Base-by-base conservation (phyloP, 768 basidiomycete genomes). In the Lactarius hatsudake region DNA sequence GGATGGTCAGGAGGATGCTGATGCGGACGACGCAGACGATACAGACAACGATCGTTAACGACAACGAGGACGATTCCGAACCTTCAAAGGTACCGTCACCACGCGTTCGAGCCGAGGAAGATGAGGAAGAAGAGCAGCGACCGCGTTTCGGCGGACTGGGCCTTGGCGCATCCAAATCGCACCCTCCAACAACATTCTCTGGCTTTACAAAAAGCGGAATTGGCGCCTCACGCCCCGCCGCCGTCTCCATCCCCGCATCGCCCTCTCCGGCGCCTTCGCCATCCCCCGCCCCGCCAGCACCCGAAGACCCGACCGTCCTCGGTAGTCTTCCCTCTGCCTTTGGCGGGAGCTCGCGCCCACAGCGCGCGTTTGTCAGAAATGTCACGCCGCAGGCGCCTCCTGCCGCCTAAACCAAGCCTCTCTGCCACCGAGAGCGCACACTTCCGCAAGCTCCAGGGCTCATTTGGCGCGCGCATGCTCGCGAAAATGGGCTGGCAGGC, bases 401-500 rank as follows among this genome's bases (percentile, higher is more conserved):
- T n/a, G 1, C 83, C 83, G 59, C 78, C 83, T 20, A 78, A 81
- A 3, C 79, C 81, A 3, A 79, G 81, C 5, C 83, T 97, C 23
- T 84, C 84, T 23, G 78, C 85, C 1, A 72, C 81, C 20, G 96
- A 98, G 72, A 80, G 82, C 65, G 81, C 82, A n/a, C 96, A 98
- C 74, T 96, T 99, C 76, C 82, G 79, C 69, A 92, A 90, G 72
- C 81, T 98, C 15, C 81, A 84, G 51, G 83, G 86, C 18, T 82
- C 90, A 0, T 88, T 94, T 68, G 96, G 95, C 71, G 91, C 96
- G 23, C 88, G 89, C 64, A 87, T 98, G 86, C 85, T 99, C 28
- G 85, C 86, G 36, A 98, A 96, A 80, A 95, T 96, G 90, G 97
- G 97, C 9, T 99, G 97, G 96, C 81, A 88, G 74, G 79, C 88